phyloP scores from a whole-genome alignment of 1,284 basidiomycete genomes.

The Tilletia walkeri region DNA sequence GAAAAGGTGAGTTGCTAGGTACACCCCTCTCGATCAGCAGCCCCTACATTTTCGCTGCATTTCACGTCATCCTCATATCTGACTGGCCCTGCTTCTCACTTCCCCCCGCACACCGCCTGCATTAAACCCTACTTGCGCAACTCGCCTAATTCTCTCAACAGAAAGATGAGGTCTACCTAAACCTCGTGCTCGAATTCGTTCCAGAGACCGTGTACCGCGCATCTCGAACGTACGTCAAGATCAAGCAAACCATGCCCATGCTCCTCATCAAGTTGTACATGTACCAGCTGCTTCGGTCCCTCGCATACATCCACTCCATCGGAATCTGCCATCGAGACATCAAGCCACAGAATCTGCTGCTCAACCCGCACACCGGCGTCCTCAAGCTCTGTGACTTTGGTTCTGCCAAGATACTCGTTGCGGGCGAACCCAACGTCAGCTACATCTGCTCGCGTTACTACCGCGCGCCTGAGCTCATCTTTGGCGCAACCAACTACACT shows the following conservation, averaged over 20 bases:
- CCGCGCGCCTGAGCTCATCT: slow-evolving; percentile 97
- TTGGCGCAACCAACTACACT: slow-evolving; percentile 99
- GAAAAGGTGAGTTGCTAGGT: slow-evolving; percentile 73
- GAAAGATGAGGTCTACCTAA: slow-evolving; percentile 99
- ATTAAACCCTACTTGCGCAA: background rate
- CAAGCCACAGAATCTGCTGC: slow-evolving; percentile 96
- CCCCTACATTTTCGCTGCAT: background rate
- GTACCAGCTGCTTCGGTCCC: slow-evolving; percentile 93
- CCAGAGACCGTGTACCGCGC: slow-evolving; percentile 99
- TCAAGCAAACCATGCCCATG: slow-evolving; percentile 99
- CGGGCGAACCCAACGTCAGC: slow-evolving; percentile 97
- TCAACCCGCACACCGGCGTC: slow-evolving; percentile 93
- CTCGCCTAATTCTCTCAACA: slow-evolving; percentile 53
- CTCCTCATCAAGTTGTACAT: slow-evolving; percentile 97
- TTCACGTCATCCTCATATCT: background rate
- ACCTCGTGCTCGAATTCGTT: slow-evolving; percentile 97
- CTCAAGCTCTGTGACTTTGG: slow-evolving; percentile 99
- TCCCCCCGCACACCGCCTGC: no score
- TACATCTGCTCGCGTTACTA: slow-evolving; percentile 99
- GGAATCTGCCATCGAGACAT: slow-evolving; percentile 89
- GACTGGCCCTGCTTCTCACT: no score
- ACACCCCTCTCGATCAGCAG: no score
- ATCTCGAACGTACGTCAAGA: slow-evolving; percentile 96
- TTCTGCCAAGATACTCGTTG: slow-evolving; percentile 94
- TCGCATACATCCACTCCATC: slow-evolving; percentile 97